Base-by-base conservation (phyloP, 441 rosid genomes). In the Adansonia grandidieri region DNA sequence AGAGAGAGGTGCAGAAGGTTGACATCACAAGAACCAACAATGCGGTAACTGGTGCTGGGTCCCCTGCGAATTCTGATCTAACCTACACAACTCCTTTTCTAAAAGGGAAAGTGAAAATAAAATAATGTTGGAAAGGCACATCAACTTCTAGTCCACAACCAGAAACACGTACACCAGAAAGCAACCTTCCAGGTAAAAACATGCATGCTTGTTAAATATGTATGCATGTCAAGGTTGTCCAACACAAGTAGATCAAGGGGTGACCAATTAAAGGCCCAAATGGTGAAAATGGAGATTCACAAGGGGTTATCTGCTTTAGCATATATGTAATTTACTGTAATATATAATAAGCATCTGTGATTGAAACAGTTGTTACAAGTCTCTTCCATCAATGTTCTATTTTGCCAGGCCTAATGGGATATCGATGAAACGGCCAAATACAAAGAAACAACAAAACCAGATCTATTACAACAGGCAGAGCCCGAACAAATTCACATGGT, bases 341-440 rank as follows among this genome's bases (percentile, higher is more conserved):
- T 37, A 56, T 54, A 37, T 72, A 10, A 17, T 14, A 48, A 54
- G 14, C n/a, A 54, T 54, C 50, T 37, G 13, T 6, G 67, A 57
- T 20, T n/a, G 76, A 42, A 60, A 14, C 20, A 60, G 40, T 58
- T 74, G 45, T 40, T 28, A 67, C 78, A 74, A 24, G 63, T 77
- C 69, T 54, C 63, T 76, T 71, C 45, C 24, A 72, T 56, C 68
- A 64, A 65, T 9, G 42, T 45, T 65, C 67, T 76, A 44, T 19
- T 15, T 51, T 32, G 13, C 77, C 40, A 73, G 53, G n/a, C 44
- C 63, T 32, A 53, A 15, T 1, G 14, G 10, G 5, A 67, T 9
- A 44, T 19, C 15, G 11, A 67, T 51, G 73, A 71, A 51, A 51
- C 44, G 4, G 20, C 6, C 50, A 70, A 70, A 70, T 50, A 24